phyloP scores from a whole-genome alignment of 495 filamentous ascomycete genomes.

The Pyrenopolyporus hunteri region DNA sequence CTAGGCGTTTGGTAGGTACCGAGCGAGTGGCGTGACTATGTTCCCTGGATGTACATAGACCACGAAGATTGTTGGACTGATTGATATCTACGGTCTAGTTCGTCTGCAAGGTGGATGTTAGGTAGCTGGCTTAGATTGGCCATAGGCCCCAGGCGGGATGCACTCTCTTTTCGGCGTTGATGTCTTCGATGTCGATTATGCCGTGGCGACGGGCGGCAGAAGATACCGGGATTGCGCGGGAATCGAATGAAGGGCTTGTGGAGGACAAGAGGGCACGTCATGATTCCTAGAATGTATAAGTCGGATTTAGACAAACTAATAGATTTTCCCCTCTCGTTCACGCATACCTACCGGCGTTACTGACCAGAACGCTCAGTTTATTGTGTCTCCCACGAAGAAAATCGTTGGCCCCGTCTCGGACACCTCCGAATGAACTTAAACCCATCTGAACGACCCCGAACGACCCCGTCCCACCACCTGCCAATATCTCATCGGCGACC shows the following conservation, averaged over 20 bases:
- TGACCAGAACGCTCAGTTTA: slow-evolving; percentile 39
- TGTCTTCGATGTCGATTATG: slow-evolving; percentile 52
- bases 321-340: not conserved
- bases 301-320: not conserved
- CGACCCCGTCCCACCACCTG: slow-evolving; percentile 31
- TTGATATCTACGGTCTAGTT: slow-evolving; percentile 37
- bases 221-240: slow-evolving; percentile 45
- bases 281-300: slow-evolving; percentile 40
- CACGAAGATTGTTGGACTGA: slow-evolving; percentile 23
- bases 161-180: slow-evolving; percentile 28
- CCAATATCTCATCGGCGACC: slow-evolving; percentile 38
- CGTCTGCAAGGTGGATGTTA: slow-evolving; percentile 41
- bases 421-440: slow-evolving; percentile 36
- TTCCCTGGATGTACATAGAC: slow-evolving; percentile 32
- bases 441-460: slow-evolving; percentile 48
- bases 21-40: slow-evolving; percentile 31
- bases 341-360: slow-evolving; percentile 35
- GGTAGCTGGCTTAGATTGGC: slow-evolving; percentile 55
- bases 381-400: slow-evolving; percentile 29
- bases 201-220: slow-evolving; percentile 50
- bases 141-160: slow-evolving; percentile 13
- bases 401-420: slow-evolving; percentile 35
- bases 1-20: slow-evolving; percentile 9
- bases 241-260: slow-evolving; percentile 40
- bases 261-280: slow-evolving; percentile 51